Evolutionary conservation across 257 asterid genomes (phyloP), one percentile per base, ranked within the genome.

Genomic region (Paraleonurus japonicus): DNA sequence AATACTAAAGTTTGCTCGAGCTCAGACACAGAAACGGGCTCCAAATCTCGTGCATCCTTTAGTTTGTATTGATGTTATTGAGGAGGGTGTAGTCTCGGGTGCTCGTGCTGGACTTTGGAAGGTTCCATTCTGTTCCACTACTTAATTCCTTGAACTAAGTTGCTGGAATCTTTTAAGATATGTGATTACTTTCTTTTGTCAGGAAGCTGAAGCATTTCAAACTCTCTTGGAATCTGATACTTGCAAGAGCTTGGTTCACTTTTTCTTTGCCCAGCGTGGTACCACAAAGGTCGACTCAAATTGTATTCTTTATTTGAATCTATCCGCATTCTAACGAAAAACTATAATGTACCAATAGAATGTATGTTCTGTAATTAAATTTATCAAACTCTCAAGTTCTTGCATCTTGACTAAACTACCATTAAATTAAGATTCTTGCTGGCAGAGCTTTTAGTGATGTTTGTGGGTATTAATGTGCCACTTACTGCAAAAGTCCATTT

Each of bases 231-330:
- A 78, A 73, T 86, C 96, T 1, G 96, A 87, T 67, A 83, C 98
- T 63, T 88, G 97, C 90, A 92, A 78, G 92, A 86, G 97, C 79
- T 85, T 95, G 85, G 97, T 95, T 75, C 96, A 95, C 73, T 66
- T 92, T 78, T 95, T 95, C 94, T 90, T 95, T 80, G 87, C 99
- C 67, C 99, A 88, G 70, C 96, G 99, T 69, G 97, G 97, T 71
- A 92, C 99, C 47, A 82, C 93, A 24, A 89, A 77, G 99, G 99
- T 95, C 4, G 55, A 59, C 26, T 45, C 27, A 35, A 35, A 10
- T 59, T 76, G 11, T 58, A 19, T 54, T 45, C 15, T 55, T 27
- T 58, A 5, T 67, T 17, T 5, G 19, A 33, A 58, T 47, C 47
- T 26, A 27, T 33, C 5, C 12, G 23, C 53, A 55, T 67, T 67